Conservation (phyloP, 805 yeast genomes). For the Candida lessepsii region DNA sequence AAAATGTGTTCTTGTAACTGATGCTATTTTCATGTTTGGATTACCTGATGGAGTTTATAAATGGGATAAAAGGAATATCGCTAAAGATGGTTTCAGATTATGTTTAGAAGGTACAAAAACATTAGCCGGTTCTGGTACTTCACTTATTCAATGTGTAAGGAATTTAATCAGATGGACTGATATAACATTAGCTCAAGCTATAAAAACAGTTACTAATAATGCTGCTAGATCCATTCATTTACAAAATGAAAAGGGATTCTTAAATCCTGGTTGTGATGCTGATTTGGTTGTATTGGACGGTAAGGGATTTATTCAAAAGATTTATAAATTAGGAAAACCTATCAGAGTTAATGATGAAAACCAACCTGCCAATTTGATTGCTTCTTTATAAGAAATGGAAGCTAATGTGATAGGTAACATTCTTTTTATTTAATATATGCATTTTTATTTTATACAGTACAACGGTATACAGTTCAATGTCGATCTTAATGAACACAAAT, state of each 20-base stretch:
- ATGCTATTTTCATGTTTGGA: constrained; percentile 58
- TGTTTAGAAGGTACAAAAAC: constrained; percentile 53
- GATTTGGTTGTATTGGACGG: constrained; percentile 49
- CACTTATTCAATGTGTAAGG: constrained; percentile 48
- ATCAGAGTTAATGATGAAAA: constrained; percentile 20
- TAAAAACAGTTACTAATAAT: constrained; percentile 53
- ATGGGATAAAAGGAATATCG: constrained; percentile 50
- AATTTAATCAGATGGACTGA: constrained; percentile 52
- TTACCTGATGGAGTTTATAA: constrained; percentile 54
- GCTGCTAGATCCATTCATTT: constrained; percentile 51
- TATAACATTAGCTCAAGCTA: constrained; percentile 49
- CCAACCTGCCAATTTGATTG: constrained; percentile 19
- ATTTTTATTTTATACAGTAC: no score
- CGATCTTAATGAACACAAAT: no score
- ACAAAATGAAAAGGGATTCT: constrained; percentile 46
- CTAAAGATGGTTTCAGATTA: constrained; percentile 46
- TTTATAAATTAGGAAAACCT: constrained; percentile 50
- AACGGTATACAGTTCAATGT: no score
- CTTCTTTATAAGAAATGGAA: constrained; percentile 15
- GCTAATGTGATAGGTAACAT: no score
- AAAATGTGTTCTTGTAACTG: constrained; percentile 56
- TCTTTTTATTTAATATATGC: no score
- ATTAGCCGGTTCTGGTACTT: constrained; percentile 62
- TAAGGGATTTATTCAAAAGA: constrained; percentile 43
- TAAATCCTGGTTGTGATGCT: constrained; percentile 54